Evolutionary conservation across 257 asterid species (phyloP), one percentile per base, ranked within the genome.

Genomic region (Rubia yunnanensis): DNA sequence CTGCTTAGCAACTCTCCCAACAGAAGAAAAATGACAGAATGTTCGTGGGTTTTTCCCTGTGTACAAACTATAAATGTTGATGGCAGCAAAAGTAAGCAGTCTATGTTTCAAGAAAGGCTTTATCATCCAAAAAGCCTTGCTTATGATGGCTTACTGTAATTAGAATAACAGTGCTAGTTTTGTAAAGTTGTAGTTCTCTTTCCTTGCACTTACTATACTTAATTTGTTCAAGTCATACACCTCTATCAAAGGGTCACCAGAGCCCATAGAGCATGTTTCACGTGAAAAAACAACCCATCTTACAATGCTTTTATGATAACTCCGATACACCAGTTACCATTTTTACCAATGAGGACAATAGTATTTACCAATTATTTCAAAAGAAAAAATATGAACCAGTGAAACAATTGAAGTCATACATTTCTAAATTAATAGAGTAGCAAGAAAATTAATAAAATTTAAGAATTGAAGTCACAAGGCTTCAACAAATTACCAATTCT

Each of bases 401-500:
- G 13, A 60, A 61, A 1, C 14, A 54, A 54, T 23, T 24, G 3
- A 23, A 55, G 34, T 5, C 34, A 10, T 23, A 55, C 26, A 10
- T 55, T 57, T 52, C 58, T 7, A 23, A 2, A 7, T 6, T 9
- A 54, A 7, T 10, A 4, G 17, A 9, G 10, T 26, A 10, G 31
- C 24, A 58, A 58, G 18, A 15, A 58, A 30, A 5, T 4, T 22
- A 56, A 3, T 58, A 30, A 10, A 18, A 44, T 0, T 28, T 28
- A 2, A 28, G 20, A 15, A 5, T 44, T 18, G 32, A 26, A 35
- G 9, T 35, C 10, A 20, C 24, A 7, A 13, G 38, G 30, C 10
- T 30, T 5, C 11, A 10, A 10, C 17, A 60, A 32, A 46, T 74
- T 82, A 89, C 97, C 97, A 31, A 89, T 85, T 78, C 97, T 81